These are phyloP conservation scores for Hymenotorrendiella dingleyae DNA, from an alignment of 2,329 filamentous ascomycete genomes.

Conservation along the genomic window DNA sequence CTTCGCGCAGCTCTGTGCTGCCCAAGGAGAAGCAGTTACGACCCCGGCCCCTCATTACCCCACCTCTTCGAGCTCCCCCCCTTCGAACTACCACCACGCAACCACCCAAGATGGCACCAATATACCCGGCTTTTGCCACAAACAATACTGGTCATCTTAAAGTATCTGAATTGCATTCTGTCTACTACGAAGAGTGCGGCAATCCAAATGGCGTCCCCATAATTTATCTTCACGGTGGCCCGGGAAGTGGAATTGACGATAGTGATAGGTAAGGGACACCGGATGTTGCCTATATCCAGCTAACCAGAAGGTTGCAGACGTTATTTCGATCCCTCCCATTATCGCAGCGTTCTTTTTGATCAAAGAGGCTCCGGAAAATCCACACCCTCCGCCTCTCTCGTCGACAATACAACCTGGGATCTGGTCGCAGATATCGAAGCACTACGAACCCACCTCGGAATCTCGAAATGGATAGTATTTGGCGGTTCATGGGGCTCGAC, in stretches of 20 bases:
- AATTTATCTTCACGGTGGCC: constrained; percentile 40
- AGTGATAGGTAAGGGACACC: constrained; percentile 32
- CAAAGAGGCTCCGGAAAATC: constrained; percentile 42
- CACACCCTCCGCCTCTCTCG: constrained; percentile 34
- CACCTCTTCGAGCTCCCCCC: background rate
- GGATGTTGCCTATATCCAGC: background rate
- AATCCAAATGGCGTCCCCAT: constrained; percentile 27
- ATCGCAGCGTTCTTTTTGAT: constrained; percentile 41
- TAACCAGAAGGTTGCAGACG: constrained; percentile 29
- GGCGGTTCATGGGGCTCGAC: constrained; percentile 44
- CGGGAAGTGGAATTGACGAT: constrained; percentile 33
- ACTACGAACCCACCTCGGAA: constrained; percentile 35
- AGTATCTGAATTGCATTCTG: constrained; percentile 25
- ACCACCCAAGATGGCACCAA: constrained; percentile 20
- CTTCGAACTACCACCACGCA: background rate
- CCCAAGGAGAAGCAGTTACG: too few relatives aligned
- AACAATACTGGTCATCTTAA: constrained; percentile 25
- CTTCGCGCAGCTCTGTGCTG: too few relatives aligned
- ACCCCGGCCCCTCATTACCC: background rate
- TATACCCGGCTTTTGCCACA: constrained; percentile 22
- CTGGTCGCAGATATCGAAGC: constrained; percentile 41
- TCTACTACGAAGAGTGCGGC: constrained; percentile 29
- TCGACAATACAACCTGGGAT: constrained; percentile 40
- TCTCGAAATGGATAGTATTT: constrained; percentile 41
- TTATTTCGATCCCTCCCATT: constrained; percentile 40